phyloP scores from a whole-genome alignment of 768 basidiomycete species.

The Boletellus ananiceps region DNA sequence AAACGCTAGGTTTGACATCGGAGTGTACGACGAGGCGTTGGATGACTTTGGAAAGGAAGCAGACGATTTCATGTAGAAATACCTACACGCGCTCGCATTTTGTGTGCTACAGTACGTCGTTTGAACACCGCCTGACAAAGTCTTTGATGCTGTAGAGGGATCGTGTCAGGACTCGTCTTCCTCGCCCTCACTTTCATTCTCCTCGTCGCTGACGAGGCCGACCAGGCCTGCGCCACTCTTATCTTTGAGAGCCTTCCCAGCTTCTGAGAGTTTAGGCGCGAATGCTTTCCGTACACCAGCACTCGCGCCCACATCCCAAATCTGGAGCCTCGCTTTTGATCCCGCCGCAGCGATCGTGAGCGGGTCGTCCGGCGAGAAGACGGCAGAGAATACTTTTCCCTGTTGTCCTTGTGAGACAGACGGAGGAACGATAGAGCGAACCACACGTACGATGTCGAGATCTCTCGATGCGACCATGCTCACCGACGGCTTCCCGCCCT shows the following conservation, averaged over 20 bases:
- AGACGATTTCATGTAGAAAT: conserved; percentile 87
- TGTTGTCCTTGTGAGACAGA: conserved; percentile 28
- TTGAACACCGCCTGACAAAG: neutral
- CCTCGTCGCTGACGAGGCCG: conserved; percentile 66
- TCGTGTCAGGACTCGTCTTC: conserved; percentile 44
- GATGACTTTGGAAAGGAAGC: conserved; percentile 77
- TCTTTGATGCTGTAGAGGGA: neutral
- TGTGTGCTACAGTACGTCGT: conserved; percentile 12
- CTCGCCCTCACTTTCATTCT: conserved; percentile 55
- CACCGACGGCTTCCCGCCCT: conserved; percentile 63
- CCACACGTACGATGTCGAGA: conserved; percentile 73
- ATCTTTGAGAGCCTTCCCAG: conserved; percentile 65
- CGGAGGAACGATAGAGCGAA: neutral
- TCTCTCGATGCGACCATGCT: conserved; percentile 84
- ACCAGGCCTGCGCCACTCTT: conserved; percentile 63
- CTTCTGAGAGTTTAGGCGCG: conserved; percentile 66
- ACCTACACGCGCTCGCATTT: conserved; percentile 12
- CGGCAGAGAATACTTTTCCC: conserved; percentile 94
- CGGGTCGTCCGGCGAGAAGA: conserved; percentile 92
- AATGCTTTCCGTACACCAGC: conserved; percentile 80
- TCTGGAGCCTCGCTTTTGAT: conserved; percentile 87
- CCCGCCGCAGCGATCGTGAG: conserved; percentile 93
- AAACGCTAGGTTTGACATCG: conserved; percentile 64
- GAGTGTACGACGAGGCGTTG: conserved; percentile 79
- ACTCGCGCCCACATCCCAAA: conserved; percentile 93